Evolutionary conservation across 495 filamentous ascomycete species (phyloP).

Genomic region (Tuber aestivum): DNA sequence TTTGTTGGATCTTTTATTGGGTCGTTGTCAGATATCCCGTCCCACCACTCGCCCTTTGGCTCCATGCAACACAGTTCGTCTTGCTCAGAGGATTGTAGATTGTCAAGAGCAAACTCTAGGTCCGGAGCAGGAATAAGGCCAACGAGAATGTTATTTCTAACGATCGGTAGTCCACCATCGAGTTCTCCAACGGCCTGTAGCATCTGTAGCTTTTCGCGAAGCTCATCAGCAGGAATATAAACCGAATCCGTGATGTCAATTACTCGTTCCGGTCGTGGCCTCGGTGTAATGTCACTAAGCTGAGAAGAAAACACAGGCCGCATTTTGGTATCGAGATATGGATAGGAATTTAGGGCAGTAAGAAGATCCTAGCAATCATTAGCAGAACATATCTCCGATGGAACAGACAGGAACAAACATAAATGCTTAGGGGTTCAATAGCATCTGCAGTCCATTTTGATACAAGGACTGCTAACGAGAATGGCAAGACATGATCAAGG

Average conservation of each 20-base stretch:
- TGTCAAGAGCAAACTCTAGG: slow-evolving; percentile 86
- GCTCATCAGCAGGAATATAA: slow-evolving; percentile 63
- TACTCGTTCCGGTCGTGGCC: slow-evolving; percentile 62
- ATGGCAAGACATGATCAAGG: slow-evolving; percentile 88
- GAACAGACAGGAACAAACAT: slow-evolving; percentile 52
- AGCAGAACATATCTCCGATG: neutral
- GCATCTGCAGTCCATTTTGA: slow-evolving; percentile 98
- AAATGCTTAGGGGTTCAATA: slow-evolving; percentile 89
- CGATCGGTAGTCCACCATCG: slow-evolving; percentile 82
- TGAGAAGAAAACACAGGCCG: slow-evolving; percentile 80
- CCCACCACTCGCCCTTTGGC: slow-evolving; percentile 48
- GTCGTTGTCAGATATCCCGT: slow-evolving; percentile 55
- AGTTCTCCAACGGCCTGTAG: slow-evolving; percentile 82
- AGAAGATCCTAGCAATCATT: slow-evolving; percentile 62
- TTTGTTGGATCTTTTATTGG: slow-evolving; percentile 61
- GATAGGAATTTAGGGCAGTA: slow-evolving; percentile 95
- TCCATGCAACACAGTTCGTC: slow-evolving; percentile 75
- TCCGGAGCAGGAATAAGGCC: slow-evolving; percentile 92
- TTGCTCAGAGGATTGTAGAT: slow-evolving; percentile 62
- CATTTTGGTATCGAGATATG: slow-evolving; percentile 89
- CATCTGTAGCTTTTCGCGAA: slow-evolving; percentile 72
- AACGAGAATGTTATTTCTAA: slow-evolving; percentile 71
- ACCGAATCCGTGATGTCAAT: slow-evolving; percentile 83
- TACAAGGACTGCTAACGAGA: slow-evolving; percentile 84
- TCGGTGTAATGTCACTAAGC: slow-evolving; percentile 77